phyloP scores from a whole-genome alignment of 345 rosid genomes.

The Syzygium aqueum region DNA sequence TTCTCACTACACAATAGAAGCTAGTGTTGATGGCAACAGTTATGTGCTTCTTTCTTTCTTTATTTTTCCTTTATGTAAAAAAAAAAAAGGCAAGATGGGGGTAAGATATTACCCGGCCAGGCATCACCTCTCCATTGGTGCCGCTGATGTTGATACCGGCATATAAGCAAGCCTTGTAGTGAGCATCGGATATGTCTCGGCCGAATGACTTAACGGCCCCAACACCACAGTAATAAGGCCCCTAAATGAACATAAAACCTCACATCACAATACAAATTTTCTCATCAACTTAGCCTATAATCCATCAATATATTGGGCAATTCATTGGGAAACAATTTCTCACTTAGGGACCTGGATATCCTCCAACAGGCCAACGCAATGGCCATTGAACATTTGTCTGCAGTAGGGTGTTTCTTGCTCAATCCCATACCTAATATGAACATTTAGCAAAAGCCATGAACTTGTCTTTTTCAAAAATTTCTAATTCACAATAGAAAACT shows the following conservation, averaged over 20 bases:
- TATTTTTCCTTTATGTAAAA: not conserved
- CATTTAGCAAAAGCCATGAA: not conserved
- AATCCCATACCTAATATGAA: constrained; percentile 50
- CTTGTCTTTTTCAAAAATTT: not conserved
- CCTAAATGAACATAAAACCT: constrained; percentile 24
- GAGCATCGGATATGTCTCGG: constrained; percentile 95
- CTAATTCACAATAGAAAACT: not conserved
- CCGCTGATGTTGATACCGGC: constrained; percentile 90
- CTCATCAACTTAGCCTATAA: not conserved
- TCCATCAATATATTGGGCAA: not conserved
- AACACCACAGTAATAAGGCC: constrained; percentile 90
- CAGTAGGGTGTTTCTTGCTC: constrained; percentile 89
- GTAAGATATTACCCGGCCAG: constrained; percentile 54
- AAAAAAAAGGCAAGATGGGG: not conserved
- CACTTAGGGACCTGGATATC: constrained; percentile 90
- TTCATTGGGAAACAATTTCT: not conserved
- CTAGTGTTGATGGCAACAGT: not conserved
- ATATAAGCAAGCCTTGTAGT: constrained; percentile 85
- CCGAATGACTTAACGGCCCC: constrained; percentile 92
- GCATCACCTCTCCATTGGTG: constrained; percentile 96
- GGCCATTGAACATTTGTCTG: constrained; percentile 85
- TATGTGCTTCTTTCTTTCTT: too few species aligned
- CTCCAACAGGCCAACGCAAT: constrained; percentile 94
- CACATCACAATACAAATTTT: not conserved
- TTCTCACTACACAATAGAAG: constrained; percentile 57